These are phyloP conservation scores for Aspergillus tubingensis DNA, from an alignment of 2,329 filamentous ascomycete species.

Conservation along the genomic window DNA sequence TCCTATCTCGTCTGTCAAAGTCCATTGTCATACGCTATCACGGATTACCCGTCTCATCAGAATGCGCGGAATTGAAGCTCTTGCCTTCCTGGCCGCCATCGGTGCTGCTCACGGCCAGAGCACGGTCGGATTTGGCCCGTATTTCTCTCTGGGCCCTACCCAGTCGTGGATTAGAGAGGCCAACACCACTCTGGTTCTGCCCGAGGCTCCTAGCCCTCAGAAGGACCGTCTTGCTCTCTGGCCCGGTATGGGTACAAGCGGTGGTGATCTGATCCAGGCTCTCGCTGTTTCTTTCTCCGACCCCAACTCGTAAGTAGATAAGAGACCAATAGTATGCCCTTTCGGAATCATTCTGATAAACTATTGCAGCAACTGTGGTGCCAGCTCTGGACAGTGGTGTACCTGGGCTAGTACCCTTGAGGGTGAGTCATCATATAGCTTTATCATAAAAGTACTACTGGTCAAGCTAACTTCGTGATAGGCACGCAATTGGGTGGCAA, in stretches of 20 bases:
- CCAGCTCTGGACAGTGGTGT: slow-evolving; percentile 34
- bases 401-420: slow-evolving; percentile 36
- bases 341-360: no score
- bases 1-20: background rate
- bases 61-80: slow-evolving; percentile 6
- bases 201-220: slow-evolving; percentile 28
- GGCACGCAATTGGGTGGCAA: slow-evolving; percentile 29
- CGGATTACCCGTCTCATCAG: background rate
- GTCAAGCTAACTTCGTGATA: background rate
- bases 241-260: slow-evolving; percentile 38
- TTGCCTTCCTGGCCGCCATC: slow-evolving; percentile 20
- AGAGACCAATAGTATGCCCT: no score
- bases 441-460: rapidly evolving
- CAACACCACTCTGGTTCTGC: slow-evolving; percentile 33
- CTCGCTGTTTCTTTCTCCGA: slow-evolving; percentile 33
- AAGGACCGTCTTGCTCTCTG: slow-evolving; percentile 35
- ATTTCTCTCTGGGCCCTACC: slow-evolving; percentile 35
- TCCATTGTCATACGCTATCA: background rate
- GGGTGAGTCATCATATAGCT: slow-evolving; percentile 9
- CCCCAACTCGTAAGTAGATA: slow-evolving; percentile 27
- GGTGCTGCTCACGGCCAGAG: slow-evolving; percentile 15
- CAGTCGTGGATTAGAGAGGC: slow-evolving; percentile 36
- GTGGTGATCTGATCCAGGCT: slow-evolving; percentile 36
- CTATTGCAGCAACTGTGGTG: slow-evolving; percentile 23
- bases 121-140: slow-evolving; percentile 32